phyloP scores from a whole-genome alignment of 1,139 yeast species.

The Kodamaea ohmeri region DNA sequence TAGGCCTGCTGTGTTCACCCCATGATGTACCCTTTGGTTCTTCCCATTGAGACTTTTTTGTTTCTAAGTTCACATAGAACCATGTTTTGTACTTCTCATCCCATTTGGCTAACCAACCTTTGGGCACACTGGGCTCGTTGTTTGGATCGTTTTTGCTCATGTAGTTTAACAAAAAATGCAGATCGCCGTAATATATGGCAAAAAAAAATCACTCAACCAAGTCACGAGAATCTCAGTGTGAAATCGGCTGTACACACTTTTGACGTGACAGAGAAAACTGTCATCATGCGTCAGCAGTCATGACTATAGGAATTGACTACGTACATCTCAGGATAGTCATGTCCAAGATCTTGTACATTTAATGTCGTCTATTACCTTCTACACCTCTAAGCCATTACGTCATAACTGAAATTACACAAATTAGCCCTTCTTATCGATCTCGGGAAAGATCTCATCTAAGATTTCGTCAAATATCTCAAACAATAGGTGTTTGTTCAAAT shows the following conservation, averaged over 20 bases:
- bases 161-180: background rate
- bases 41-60: constrained; percentile 91
- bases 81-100: constrained; percentile 78
- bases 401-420: background rate
- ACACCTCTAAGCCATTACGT: background rate
- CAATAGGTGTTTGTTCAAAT: constrained; percentile 62
- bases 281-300: too few relatives aligned
- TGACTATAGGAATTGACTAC: too few relatives aligned
- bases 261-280: too few relatives aligned
- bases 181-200: background rate
- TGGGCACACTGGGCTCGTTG: constrained; percentile 56
- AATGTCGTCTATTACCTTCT: too few relatives aligned
- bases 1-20: constrained; percentile 21
- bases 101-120: constrained; percentile 85
- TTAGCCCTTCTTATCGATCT: constrained; percentile 12
- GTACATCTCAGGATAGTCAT: too few relatives aligned
- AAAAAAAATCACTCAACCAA: background rate
- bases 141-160: constrained; percentile 25
- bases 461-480: constrained; percentile 56
- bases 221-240: background rate
- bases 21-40: constrained; percentile 64
- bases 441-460: constrained; percentile 44
- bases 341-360: too few relatives aligned
- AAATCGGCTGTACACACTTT: constrained; percentile 10
- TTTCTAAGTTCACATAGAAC: constrained; percentile 68